Conservation (phyloP, 2,329 filamentous ascomycete genomes). For the Diaporthe helianthi region DNA sequence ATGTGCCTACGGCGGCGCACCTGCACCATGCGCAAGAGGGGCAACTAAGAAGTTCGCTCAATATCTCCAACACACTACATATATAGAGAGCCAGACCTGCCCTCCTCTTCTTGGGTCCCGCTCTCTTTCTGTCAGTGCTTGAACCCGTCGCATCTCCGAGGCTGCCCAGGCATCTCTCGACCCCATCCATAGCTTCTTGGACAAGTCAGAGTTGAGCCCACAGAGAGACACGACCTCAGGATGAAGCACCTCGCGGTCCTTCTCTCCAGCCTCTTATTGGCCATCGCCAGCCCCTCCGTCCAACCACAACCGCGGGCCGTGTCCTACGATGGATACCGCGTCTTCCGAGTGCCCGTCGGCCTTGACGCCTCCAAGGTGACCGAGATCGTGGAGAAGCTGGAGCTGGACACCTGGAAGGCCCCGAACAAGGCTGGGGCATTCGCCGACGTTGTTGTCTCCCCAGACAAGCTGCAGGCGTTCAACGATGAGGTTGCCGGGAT, state of each 20-base stretch:
- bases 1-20: background rate
- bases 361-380: constrained; percentile 44
- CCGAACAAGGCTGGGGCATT: constrained; percentile 44
- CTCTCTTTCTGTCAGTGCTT: background rate
- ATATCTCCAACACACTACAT: background rate
- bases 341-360: constrained; percentile 50
- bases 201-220: background rate
- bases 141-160: background rate
- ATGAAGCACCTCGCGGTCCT: constrained; percentile 5
- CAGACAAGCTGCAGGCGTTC: constrained; percentile 45
- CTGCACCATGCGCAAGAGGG: background rate
- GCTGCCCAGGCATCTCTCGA: background rate
- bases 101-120: background rate
- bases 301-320: constrained; percentile 36
- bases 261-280: background rate
- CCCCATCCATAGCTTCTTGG: background rate
- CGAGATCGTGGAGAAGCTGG: constrained; percentile 45
- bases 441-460: constrained; percentile 51
- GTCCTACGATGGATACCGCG: constrained; percentile 54
- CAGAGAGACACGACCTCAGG: background rate
- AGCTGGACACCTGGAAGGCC: constrained; percentile 48
- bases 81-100: background rate
- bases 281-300: background rate
- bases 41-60: background rate
- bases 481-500: constrained; percentile 42